Percentiles rank a stretch among this genome's conserved stretches.
phyloP scores from a whole-genome alignment of 2,329 filamentous ascomycete species.

The Rhinocladiella mackenziei region DNA sequence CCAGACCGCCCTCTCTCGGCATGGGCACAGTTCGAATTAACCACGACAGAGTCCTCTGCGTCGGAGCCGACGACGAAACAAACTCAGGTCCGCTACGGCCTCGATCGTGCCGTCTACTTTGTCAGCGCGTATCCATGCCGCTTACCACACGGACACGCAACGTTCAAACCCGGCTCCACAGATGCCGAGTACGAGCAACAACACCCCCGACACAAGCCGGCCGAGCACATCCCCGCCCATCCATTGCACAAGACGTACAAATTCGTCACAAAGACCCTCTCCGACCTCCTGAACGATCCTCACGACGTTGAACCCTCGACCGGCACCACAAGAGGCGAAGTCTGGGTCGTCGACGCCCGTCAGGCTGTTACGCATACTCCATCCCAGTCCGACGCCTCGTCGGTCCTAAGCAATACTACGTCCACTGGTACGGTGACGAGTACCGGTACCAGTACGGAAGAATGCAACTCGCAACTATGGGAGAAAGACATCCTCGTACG shows the following conservation, averaged over 20 bases:
- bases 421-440: not conserved
- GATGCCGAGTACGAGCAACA: conserved; percentile 13
- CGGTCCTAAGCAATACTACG: too few relatives aligned
- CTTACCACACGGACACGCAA: conserved; percentile 39
- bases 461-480: conserved; percentile 24
- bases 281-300: conserved; percentile 18
- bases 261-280: conserved; percentile 22
- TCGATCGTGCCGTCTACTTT: conserved; percentile 52
- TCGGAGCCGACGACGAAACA: conserved; percentile 27
- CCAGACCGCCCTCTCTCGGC: conserved; percentile 21
- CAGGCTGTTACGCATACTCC: not conserved
- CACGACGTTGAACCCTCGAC: conserved; percentile 15
- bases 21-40: conserved; percentile 23
- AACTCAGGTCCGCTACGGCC: conserved; percentile 38
- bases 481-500: conserved; percentile 41
- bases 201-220: conserved; percentile 18
- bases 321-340: conserved; percentile 5
- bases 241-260: conserved; percentile 27
- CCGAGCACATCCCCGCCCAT: conserved; percentile 27
- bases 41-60: conserved; percentile 23
- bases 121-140: conserved; percentile 53
- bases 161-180: conserved; percentile 8
- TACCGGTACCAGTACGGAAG: conserved; percentile 10
- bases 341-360: conserved; percentile 26
- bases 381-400: not conserved